Percentiles rank a stretch among this genome's conserved stretches.
Conservation (phyloP, 306 rosid genomes). For the Astragalus membranaceus region DNA sequence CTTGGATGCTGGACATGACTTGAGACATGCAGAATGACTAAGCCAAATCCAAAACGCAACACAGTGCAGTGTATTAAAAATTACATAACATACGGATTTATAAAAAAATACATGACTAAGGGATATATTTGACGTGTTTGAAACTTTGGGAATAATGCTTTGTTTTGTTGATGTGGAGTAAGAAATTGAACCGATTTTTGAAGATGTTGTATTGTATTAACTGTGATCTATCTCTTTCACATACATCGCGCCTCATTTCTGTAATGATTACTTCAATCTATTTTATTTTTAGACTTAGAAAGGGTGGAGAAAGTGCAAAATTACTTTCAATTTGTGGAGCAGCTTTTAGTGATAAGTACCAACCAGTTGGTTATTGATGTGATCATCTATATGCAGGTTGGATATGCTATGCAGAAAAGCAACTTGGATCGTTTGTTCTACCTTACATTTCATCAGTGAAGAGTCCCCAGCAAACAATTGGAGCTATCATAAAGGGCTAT, state of each 20-base stretch:
- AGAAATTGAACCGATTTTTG: neutral
- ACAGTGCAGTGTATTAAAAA: neutral
- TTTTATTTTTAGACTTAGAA: neutral
- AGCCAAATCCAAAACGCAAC: neutral
- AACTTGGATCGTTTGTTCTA: constrained; percentile 77
- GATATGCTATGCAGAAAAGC: constrained; percentile 99
- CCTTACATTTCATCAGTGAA: constrained; percentile 82
- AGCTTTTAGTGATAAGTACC: neutral
- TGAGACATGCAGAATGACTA: neutral
- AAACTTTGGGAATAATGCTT: neutral
- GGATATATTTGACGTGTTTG: neutral
- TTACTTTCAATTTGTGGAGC: neutral
- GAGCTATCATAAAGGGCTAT: constrained; percentile 66
- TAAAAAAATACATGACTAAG: neutral
- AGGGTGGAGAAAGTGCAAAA: neutral
- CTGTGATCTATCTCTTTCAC: neutral
- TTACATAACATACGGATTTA: neutral
- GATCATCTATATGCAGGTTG: constrained; percentile 53
- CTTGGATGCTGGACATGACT: neutral
- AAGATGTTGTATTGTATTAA: neutral
- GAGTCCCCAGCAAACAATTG: constrained; percentile 91
- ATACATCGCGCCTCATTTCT: neutral
- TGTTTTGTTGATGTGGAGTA: too few species aligned
- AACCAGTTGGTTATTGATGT: neutral
- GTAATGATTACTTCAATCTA: neutral